Base-by-base conservation (phyloP, 805 yeast species). In the Hanseniaspora thailandica region DNA sequence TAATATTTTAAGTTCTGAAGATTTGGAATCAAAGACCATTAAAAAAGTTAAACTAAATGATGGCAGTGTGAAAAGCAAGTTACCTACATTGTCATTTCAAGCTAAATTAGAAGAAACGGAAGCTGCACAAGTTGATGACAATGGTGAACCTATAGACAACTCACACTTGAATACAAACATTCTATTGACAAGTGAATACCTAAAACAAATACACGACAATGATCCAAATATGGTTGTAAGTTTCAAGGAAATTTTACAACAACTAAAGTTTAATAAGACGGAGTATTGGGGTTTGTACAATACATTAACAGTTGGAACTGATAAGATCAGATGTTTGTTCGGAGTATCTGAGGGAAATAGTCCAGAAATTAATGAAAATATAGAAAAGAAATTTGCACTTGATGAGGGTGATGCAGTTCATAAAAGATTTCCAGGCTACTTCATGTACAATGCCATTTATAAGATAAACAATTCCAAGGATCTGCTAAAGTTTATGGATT, bases 121-220 rank as follows among this genome's bases (percentile, higher is more conserved):
- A 15, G 35, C 40, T 9, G 30, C 26, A n/a, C 33, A 49, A 34
- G 36, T 31, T 0, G 53, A 46, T 26, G 46, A 43, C 19, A 43
- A 43, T 19, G 49, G 43, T 28, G 45, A 44, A 13, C 12, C 26
- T 15, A 10, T 41, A 5, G 53, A 49, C 28, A 49, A 40, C 33
- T 47, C 55, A 0, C 55, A 86, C 64, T 75, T 84, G 54, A 85
- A 95, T 4, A 89, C 97, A 4, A 86, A 87, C 64, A 73, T 93
- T 52, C 82, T 86, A 62, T 78, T 88, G 64, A 97, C 97, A 1
- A 93, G 93, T 19, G 97, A 93, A 64, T 85, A 80, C 64, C 81
- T 93, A 13, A 49, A 49, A 28, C 53, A 49, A 20, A 19, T 49
- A 10, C 53, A 49, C 25, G 53, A 49, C 56, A 41, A 84, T 65